These are phyloP conservation scores for Dendrobium catenatum DNA, from an alignment of 106 monocot genomes.

Conservation along the genomic window DNA sequence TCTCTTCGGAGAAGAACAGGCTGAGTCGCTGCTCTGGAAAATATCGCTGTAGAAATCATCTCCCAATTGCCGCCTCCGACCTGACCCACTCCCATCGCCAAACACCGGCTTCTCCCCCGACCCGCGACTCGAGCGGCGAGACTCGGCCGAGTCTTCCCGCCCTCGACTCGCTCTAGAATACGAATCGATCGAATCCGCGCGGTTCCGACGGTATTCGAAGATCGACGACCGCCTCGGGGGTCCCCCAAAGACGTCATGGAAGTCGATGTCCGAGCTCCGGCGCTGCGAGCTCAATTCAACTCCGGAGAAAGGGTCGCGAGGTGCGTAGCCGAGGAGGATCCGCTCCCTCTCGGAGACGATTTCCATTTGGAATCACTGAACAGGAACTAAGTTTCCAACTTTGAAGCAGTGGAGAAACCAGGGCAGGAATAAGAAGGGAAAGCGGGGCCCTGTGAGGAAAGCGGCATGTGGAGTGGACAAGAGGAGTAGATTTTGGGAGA, in stretches of 20 bases:
- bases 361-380: conserved; percentile 4
- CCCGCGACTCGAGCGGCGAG: conserved; percentile 13
- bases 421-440: not conserved
- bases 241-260: conserved; percentile 66
- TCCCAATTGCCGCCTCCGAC: conserved; percentile 26
- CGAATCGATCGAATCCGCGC: conserved; percentile 30
- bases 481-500: not conserved
- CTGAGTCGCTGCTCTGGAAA: conserved; percentile 37
- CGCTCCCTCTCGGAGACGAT: conserved; percentile 14
- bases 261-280: conserved; percentile 31
- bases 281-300: not conserved
- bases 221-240: conserved; percentile 35
- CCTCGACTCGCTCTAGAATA: not conserved
- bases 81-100: conserved; percentile 36
- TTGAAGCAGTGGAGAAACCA: no score
- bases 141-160: not conserved
- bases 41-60: conserved; percentile 60
- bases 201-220: conserved; percentile 20
- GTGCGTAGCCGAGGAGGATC: conserved; percentile 12
- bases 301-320: conserved; percentile 11
- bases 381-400: not conserved
- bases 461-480: not conserved
- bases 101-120: conserved; percentile 52
- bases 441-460: not conserved
- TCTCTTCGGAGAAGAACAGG: conserved; percentile 36